These are phyloP conservation scores for Saccharomycopsis crataegensis DNA, from an alignment of 1,139 yeast species.

Conservation along the genomic window DNA sequence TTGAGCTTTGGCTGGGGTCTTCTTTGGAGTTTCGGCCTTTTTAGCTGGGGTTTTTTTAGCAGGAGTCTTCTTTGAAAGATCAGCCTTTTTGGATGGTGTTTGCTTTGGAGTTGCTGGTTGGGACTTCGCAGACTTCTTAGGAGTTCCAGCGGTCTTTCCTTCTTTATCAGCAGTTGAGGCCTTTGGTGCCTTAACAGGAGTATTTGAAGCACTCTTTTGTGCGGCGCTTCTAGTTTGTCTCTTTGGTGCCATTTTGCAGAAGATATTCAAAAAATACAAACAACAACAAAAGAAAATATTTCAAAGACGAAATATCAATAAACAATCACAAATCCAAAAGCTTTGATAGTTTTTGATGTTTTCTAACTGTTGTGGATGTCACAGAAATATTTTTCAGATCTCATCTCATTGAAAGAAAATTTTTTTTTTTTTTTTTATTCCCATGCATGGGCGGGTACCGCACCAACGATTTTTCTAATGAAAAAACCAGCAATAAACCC, in stretches of 20 bases:
- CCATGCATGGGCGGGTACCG: not conserved
- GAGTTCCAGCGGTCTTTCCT: not conserved
- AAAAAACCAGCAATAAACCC: no score
- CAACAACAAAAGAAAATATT: not conserved
- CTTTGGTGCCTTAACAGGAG: slow-evolving; percentile 17
- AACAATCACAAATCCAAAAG: not conserved
- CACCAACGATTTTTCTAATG: not conserved
- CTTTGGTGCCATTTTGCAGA: slow-evolving; percentile 12
- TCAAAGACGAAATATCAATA: not conserved
- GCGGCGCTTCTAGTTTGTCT: slow-evolving; percentile 12
- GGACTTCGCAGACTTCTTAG: not conserved
- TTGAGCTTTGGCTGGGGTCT: not conserved
- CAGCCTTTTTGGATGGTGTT: not conserved
- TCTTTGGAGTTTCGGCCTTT: not conserved
- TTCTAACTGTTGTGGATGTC: no score
- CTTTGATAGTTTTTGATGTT: not conserved
- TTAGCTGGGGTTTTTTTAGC: slow-evolving; percentile 16
- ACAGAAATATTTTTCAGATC: slow-evolving; percentile 1
- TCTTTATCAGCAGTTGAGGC: not conserved
- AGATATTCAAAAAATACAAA: not conserved
- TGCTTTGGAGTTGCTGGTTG: not conserved
- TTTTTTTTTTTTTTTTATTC: slow-evolving; percentile 12
- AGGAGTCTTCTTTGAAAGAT: slow-evolving; percentile 4
- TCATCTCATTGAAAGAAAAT: slow-evolving; percentile 12
- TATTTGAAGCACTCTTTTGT: not conserved